These are phyloP conservation scores for Penicillium sp. DNA, from an alignment of 2,329 filamentous ascomycete genomes.

Conservation along the genomic window DNA sequence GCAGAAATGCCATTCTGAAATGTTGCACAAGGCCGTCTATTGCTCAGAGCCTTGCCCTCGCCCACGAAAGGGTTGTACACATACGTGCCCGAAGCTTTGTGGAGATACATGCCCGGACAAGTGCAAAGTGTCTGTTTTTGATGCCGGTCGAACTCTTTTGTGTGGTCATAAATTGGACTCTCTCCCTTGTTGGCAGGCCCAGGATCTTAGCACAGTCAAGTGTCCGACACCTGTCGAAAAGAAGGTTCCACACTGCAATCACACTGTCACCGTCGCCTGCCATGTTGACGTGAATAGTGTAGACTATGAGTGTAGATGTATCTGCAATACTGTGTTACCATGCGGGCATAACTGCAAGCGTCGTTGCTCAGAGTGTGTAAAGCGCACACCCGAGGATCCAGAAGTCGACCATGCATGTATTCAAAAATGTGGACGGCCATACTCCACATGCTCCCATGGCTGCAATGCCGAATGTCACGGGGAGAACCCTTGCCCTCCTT, in stretches of 20 bases:
- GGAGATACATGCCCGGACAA: conserved; percentile 40
- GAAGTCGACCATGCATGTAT: conserved; percentile 46
- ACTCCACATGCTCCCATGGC: conserved; percentile 57
- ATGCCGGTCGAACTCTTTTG: conserved; percentile 22
- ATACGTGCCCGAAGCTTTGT: conserved; percentile 45
- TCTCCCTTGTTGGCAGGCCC: conserved; percentile 41
- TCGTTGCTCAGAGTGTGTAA: conserved; percentile 53
- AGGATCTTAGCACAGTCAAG: conserved; percentile 47
- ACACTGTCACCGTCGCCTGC: conserved; percentile 55
- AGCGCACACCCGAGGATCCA: conserved; percentile 28
- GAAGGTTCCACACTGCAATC: conserved; percentile 56
- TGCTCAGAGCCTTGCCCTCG: conserved; percentile 45
- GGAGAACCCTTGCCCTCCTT: conserved; percentile 28
- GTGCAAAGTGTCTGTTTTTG: conserved; percentile 33
- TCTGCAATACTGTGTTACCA: conserved; percentile 48
- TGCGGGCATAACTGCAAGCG: conserved; percentile 63
- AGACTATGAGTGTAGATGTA: conserved; percentile 49
- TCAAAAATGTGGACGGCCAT: conserved; percentile 52
- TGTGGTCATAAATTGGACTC: conserved; percentile 34
- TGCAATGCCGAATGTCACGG: conserved; percentile 58
- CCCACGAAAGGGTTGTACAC: conserved; percentile 40
- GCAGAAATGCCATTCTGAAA: conserved; percentile 47
- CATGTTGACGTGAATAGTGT: conserved; percentile 43
- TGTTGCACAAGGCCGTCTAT: conserved; percentile 43
- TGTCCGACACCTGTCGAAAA: conserved; percentile 53